A percentile compares a stretch with the other conserved stretches of the same genome.
phyloP scores from a whole-genome alignment of 2,329 filamentous ascomycete species.

The Colletotrichum musae region DNA sequence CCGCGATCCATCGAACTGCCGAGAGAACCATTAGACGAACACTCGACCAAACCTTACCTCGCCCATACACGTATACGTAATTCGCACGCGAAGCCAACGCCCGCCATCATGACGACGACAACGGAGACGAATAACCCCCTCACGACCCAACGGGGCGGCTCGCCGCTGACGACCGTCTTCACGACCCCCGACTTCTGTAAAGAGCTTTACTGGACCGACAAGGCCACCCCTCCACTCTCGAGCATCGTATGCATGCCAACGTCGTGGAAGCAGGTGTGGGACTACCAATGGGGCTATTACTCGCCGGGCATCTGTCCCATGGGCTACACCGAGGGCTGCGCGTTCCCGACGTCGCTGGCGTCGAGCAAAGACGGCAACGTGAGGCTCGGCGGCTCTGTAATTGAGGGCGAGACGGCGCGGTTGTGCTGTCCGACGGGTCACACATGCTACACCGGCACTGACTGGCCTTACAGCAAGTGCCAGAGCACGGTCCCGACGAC shows the following conservation, averaged over 20 bases:
- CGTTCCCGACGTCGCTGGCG: conserved; percentile 30
- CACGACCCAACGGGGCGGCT: conserved; percentile 31
- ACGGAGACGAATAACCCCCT: conserved; percentile 26
- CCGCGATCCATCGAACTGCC: not conserved
- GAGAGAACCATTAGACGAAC: too few species aligned
- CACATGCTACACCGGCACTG: conserved; percentile 25
- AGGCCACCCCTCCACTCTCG: conserved; percentile 33
- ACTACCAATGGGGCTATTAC: conserved; percentile 41
- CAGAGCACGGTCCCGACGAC: conserved; percentile 37
- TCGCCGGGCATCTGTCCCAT: conserved; percentile 41
- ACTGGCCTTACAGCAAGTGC: conserved; percentile 38
- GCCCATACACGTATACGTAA: not conserved
- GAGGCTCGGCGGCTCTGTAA: conserved; percentile 21
- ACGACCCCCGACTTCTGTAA: conserved; percentile 38
- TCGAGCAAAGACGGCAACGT: conserved; percentile 7
- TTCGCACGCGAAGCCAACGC: not conserved
- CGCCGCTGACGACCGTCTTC: conserved; percentile 39
- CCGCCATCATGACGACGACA: conserved; percentile 24
- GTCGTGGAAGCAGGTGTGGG: conserved; percentile 36
- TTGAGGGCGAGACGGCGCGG: conserved; percentile 30
- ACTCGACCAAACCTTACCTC: not conserved
- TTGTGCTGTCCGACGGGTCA: conserved; percentile 35
- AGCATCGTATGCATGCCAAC: conserved; percentile 37
- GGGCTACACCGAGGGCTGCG: conserved; percentile 39
- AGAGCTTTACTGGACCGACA: conserved; percentile 32